Percentiles rank a stretch among this genome's conserved stretches.
Conservation (phyloP, 2,329 filamentous ascomycete genomes). For the Aspergillus persii region DNA sequence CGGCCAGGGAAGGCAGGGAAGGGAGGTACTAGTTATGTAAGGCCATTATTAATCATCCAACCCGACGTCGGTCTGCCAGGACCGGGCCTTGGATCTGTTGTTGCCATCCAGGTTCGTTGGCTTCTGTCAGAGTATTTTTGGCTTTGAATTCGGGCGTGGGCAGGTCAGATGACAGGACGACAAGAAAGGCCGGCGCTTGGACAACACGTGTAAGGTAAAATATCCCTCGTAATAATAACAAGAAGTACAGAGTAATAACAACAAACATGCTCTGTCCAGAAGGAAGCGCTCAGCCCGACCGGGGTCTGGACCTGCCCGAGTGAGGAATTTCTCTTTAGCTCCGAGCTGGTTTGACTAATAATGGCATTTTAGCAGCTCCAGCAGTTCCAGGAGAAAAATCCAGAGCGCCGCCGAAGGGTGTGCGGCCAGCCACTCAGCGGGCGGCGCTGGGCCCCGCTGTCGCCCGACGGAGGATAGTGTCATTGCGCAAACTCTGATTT, state of each 20-base stretch:
- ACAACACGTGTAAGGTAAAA: too few species aligned
- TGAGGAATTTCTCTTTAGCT: neutral
- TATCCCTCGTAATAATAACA: too few species aligned
- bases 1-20: neutral
- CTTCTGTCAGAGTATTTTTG: too few species aligned
- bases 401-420: slow-evolving; percentile 9
- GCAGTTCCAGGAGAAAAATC: slow-evolving; percentile 6
- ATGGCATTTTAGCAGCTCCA: neutral
- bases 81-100: neutral
- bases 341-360: slow-evolving; percentile 1
- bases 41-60: too few species aligned
- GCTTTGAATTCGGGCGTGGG: neutral
- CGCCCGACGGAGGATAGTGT: slow-evolving; percentile 1
- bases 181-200: too few species aligned
- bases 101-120: neutral
- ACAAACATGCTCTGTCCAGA: neutral
- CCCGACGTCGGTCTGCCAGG: neutral
- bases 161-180: neutral
- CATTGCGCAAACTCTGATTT: slow-evolving; percentile 13
- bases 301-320: slow-evolving; percentile 6
- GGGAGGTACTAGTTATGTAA: neutral
- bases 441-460: neutral
- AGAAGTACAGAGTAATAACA: too few species aligned
- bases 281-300: slow-evolving; percentile 7
- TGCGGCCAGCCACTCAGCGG: slow-evolving; percentile 1